phyloP scores from a whole-genome alignment of 305 asterid genomes.

The Caryopteris hybrid region DNA sequence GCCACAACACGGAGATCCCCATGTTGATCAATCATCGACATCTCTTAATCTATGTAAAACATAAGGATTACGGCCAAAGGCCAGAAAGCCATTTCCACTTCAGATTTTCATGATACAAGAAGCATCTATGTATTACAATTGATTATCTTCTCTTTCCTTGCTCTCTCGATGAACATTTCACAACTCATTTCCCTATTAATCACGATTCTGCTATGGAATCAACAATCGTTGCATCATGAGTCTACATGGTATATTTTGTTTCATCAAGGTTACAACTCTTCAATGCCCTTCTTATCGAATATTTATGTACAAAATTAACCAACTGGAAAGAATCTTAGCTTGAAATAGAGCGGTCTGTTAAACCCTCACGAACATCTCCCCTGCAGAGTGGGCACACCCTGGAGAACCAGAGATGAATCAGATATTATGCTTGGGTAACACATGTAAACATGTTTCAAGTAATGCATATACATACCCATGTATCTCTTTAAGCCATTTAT shows the following conservation, averaged over 20 bases:
- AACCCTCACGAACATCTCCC: constrained; percentile 72
- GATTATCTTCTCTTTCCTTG: constrained; percentile 18
- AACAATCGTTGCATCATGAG: constrained; percentile 8
- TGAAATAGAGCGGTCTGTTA: constrained; percentile 37
- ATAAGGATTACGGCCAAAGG: constrained; percentile 9
- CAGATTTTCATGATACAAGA: constrained; percentile 12
- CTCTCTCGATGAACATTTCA: constrained; percentile 6
- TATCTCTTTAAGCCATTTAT: constrained; percentile 94
- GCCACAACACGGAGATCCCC: constrained; percentile 1
- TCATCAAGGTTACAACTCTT: constrained; percentile 8
- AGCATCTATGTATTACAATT: background rate
- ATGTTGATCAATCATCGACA: background rate
- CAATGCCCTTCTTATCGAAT: constrained; percentile 24
- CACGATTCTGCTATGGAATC: constrained; percentile 17
- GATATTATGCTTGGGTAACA: background rate
- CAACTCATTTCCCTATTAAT: constrained; percentile 20
- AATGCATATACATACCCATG: constrained; percentile 57
- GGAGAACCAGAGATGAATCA: constrained; percentile 25
- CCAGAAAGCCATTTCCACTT: constrained; percentile 16
- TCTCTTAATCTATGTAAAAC: constrained; percentile 6
- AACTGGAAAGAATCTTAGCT: constrained; percentile 30
- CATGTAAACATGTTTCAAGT: background rate
- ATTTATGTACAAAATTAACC: constrained; percentile 30
- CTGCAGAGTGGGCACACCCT: constrained; percentile 96
- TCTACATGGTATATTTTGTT: constrained; percentile 10